A percentile compares a stretch with the other conserved stretches of the same genome.
Conservation (phyloP, 2,329 filamentous ascomycete genomes). For the Fusarium dimerum region DNA sequence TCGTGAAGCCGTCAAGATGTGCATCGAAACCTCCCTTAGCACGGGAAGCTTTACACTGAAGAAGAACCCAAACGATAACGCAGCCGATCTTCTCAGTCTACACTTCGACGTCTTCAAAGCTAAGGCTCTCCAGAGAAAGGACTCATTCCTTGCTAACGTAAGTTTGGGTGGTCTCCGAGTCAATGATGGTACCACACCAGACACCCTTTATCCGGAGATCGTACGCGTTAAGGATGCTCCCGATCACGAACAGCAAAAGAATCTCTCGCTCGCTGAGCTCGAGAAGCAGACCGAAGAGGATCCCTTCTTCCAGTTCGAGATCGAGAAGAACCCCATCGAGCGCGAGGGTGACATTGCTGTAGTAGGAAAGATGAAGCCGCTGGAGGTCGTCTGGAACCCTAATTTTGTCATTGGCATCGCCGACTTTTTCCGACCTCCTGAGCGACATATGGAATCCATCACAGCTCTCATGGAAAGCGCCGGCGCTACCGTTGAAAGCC, state of each 20-base stretch:
- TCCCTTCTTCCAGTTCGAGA: constrained; percentile 86
- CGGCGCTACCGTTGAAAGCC: constrained; percentile 90
- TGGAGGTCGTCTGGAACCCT: constrained; percentile 98
- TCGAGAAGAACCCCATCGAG: constrained; percentile 95
- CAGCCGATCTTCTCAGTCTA: constrained; percentile 80
- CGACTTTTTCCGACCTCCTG: constrained; percentile 94
- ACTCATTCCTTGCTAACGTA: constrained; percentile 85
- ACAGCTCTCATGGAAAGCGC: constrained; percentile 93
- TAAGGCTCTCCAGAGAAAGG: constrained; percentile 84
- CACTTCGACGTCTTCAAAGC: constrained; percentile 95
- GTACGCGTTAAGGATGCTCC: constrained; percentile 91
- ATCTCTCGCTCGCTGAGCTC: constrained; percentile 56
- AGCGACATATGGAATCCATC: constrained; percentile 98
- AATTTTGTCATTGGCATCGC: constrained; percentile 87
- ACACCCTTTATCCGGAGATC: constrained; percentile 91
- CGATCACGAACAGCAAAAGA: constrained; percentile 45
- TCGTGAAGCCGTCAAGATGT: constrained; percentile 87
- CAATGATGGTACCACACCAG: constrained; percentile 92
- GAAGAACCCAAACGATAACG: constrained; percentile 61
- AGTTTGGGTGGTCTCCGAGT: constrained; percentile 91
- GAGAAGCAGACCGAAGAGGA: constrained; percentile 55
- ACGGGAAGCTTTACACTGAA: constrained; percentile 96
- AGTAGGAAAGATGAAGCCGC: constrained; percentile 86
- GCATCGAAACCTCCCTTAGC: constrained; percentile 88
- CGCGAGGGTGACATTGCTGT: constrained; percentile 88